These are phyloP conservation scores for Mortierella sp. DNA, from an alignment of 371 early-diverging fungal genomes.

Conservation along the genomic window DNA sequence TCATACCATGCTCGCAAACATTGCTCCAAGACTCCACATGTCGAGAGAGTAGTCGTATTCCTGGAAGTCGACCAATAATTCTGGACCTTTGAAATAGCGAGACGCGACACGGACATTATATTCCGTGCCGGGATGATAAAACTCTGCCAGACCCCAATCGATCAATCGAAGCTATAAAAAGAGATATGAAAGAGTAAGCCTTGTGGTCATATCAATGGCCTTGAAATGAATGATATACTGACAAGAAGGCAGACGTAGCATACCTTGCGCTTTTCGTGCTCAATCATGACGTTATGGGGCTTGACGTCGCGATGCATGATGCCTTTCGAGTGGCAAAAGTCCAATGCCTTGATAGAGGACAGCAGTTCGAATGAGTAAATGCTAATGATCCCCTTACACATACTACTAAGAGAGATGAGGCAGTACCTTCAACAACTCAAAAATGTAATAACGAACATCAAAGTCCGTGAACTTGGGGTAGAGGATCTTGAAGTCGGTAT, in stretches of 20 bases:
- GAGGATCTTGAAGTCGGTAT: slow-evolving; percentile 80
- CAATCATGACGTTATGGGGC: slow-evolving; percentile 99
- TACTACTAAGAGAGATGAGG: too few species aligned
- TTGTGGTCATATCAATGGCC: too few species aligned
- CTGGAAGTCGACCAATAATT: slow-evolving; percentile 97
- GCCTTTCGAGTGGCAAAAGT: slow-evolving; percentile 98
- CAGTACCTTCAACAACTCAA: slow-evolving; percentile 92
- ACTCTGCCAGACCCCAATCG: slow-evolving; percentile 99
- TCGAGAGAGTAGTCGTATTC: slow-evolving; percentile 99
- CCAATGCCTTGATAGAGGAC: slow-evolving; percentile 78
- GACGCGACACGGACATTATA: slow-evolving; percentile 99
- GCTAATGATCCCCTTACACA: too few species aligned
- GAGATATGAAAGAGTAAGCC: too few species aligned
- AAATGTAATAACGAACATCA: slow-evolving; percentile 97
- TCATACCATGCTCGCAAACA: slow-evolving; percentile 96
- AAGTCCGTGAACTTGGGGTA: slow-evolving; percentile 87
- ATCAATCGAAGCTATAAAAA: slow-evolving; percentile 87
- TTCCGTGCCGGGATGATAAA: slow-evolving; percentile 97
- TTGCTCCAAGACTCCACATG: slow-evolving; percentile 99
- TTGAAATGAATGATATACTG: neutral
- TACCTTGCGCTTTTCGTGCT: slow-evolving; percentile 92
- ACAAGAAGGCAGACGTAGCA: neutral
- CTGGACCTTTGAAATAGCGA: slow-evolving; percentile 99
- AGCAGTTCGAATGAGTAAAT: neutral
- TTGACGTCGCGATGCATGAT: slow-evolving; percentile 99